These are phyloP conservation scores for Turritis glabra DNA, from an alignment of 345 rosid species.

Conservation along the genomic window DNA sequence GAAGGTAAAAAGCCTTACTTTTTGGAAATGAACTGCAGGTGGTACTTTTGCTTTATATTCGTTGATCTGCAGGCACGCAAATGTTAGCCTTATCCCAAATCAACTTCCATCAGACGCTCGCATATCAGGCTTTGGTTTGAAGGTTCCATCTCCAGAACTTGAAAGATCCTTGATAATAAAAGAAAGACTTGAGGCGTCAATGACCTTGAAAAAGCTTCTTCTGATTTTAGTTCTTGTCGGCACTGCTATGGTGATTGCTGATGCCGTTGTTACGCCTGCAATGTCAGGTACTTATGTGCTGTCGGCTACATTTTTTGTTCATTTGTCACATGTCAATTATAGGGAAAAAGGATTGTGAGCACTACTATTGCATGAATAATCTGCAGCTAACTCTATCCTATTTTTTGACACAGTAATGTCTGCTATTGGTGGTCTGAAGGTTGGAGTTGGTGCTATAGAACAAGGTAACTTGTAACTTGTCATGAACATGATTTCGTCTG, in stretches of 20 bases:
- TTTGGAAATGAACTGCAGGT: slow-evolving; percentile 52
- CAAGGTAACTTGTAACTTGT: slow-evolving; percentile 52
- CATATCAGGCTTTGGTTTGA: slow-evolving; percentile 90
- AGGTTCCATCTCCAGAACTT: slow-evolving; percentile 95
- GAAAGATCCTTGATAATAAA: slow-evolving; percentile 92
- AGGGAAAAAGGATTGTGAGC: neutral
- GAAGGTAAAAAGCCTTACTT: neutral
- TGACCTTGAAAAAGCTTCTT: slow-evolving; percentile 77
- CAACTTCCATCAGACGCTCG: slow-evolving; percentile 97
- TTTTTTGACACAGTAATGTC: slow-evolving; percentile 72
- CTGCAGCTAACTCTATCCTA: slow-evolving; percentile 18
- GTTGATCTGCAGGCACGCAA: slow-evolving; percentile 92
- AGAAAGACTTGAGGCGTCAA: slow-evolving; percentile 84
- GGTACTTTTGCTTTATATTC: slow-evolving; percentile 99
- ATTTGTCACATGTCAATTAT: neutral
- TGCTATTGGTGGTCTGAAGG: slow-evolving; percentile 94
- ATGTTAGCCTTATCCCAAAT: slow-evolving; percentile 94
- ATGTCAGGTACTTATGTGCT: slow-evolving; percentile 77
- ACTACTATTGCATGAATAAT: neutral
- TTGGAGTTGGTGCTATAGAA: slow-evolving; percentile 63
- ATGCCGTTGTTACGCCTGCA: slow-evolving; percentile 97
- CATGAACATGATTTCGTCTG: slow-evolving; percentile 1
- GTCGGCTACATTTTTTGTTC: neutral
- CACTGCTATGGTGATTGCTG: slow-evolving; percentile 96
- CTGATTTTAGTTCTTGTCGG: slow-evolving; percentile 90